phyloP scores from a whole-genome alignment of 495 filamentous ascomycete species.

The Talaromyces nanjingensis region DNA sequence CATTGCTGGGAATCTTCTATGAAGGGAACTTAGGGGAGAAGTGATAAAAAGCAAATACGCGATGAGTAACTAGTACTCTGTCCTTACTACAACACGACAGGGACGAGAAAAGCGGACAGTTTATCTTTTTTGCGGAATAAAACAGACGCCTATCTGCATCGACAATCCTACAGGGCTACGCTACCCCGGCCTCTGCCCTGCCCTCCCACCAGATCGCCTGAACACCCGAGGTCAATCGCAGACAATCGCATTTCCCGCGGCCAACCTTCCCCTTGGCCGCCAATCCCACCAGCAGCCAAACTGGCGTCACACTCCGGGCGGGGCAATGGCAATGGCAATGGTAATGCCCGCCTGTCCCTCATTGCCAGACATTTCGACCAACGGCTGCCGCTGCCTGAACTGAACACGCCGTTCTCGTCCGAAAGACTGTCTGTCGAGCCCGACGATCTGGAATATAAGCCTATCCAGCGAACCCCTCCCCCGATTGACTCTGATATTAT shows the following conservation, averaged over 20 bases:
- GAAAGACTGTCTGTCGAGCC: slow-evolving; percentile 47
- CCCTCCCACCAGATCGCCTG: neutral
- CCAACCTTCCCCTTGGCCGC: neutral
- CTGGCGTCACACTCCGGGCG: slow-evolving; percentile 14
- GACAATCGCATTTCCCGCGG: neutral
- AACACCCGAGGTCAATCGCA: slow-evolving; percentile 1
- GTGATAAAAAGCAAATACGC: neutral
- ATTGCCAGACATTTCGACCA: slow-evolving; percentile 75
- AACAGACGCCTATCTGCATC: neutral
- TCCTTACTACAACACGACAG: neutral
- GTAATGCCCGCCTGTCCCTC: slow-evolving; percentile 62
- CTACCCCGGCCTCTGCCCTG: neutral
- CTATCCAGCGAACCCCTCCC: slow-evolving; percentile 35
- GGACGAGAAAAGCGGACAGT: neutral
- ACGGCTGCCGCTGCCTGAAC: slow-evolving; percentile 49
- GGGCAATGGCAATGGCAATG: slow-evolving; percentile 3
- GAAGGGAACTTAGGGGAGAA: neutral
- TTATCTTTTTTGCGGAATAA: neutral
- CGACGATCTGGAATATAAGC: slow-evolving; percentile 54
- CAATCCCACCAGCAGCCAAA: slow-evolving; percentile 22
- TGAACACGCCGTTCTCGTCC: slow-evolving; percentile 63
- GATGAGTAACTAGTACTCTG: neutral
- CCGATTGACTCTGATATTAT: slow-evolving; percentile 13
- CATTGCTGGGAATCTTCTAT: neutral
- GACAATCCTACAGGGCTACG: neutral